A percentile compares a stretch with the other conserved stretches of the same genome.
Conservation (phyloP, 1,284 basidiomycete genomes). For the Moniliella sp. region DNA sequence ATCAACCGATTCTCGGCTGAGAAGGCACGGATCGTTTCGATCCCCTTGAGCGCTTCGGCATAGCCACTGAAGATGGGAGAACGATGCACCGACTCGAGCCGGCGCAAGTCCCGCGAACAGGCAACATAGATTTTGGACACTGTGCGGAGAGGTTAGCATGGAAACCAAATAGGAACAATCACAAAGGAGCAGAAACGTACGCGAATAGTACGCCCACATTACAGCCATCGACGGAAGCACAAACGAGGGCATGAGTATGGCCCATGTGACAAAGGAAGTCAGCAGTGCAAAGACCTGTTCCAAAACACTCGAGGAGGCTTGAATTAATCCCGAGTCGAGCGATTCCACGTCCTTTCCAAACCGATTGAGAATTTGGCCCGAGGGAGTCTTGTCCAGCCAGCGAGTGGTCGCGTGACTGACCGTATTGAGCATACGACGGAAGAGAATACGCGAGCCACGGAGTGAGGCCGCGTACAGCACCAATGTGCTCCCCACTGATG, state of each 20-base stretch:
- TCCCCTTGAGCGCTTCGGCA: conserved; percentile 35
- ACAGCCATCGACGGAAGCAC: too few species aligned
- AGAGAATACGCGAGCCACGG: conserved; percentile 10
- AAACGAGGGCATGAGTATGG: too few species aligned
- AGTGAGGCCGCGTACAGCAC: conserved; percentile 5
- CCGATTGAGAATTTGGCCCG: conserved; percentile 40
- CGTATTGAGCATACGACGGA: conserved; percentile 9
- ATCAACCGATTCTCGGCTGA: conserved; percentile 37
- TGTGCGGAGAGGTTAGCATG: too few species aligned
- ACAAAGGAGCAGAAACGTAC: too few species aligned
- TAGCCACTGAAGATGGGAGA: conserved; percentile 33
- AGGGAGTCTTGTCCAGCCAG: conserved; percentile 21
- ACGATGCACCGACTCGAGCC: conserved; percentile 24
- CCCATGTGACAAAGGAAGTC: too few species aligned
- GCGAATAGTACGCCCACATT: too few species aligned
- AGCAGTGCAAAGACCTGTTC: too few species aligned
- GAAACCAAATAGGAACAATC: too few species aligned
- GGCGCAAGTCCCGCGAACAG: conserved; percentile 38
- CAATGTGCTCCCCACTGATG: too few species aligned
- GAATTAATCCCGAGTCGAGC: conserved; percentile 39
- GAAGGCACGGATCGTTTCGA: conserved; percentile 39
- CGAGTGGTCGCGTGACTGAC: conserved; percentile 15
- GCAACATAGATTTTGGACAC: too few species aligned
- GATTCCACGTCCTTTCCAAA: conserved; percentile 38
- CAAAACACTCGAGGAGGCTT: too few species aligned